phyloP scores from a whole-genome alignment of 768 basidiomycete species.

The Auricularia heimuer region DNA sequence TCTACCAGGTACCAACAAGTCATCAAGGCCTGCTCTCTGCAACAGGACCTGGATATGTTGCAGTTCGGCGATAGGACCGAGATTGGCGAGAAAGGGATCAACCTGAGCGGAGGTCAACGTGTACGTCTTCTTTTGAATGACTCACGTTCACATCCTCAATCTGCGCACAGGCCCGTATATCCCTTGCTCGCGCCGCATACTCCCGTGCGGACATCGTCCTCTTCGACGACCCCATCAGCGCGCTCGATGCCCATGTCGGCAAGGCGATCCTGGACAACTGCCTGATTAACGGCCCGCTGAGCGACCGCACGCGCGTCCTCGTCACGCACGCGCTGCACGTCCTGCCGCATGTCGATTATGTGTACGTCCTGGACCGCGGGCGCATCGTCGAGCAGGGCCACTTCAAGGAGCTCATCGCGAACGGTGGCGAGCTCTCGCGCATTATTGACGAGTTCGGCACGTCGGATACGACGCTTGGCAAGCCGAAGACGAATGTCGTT shows the following conservation, averaged over 20 bases:
- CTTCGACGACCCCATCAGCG: conserved; percentile 73
- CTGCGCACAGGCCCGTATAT: conserved; percentile 51
- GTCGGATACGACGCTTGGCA: conserved; percentile 18
- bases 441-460: conserved; percentile 50
- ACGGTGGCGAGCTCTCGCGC: conserved; percentile 34
- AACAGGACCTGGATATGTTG: conserved; percentile 61
- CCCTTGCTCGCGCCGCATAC: conserved; percentile 69
- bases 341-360: conserved; percentile 50
- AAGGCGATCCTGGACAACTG: conserved; percentile 57
- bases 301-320: conserved; percentile 46
- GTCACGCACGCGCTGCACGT: conserved; percentile 54
- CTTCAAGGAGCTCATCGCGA: conserved; percentile 33
- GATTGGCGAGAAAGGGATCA: conserved; percentile 73
- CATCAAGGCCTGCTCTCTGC: conserved; percentile 55
- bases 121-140: conserved; percentile 7
- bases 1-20: conserved; percentile 42
- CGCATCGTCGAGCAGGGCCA: conserved; percentile 48
- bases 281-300: conserved; percentile 42
- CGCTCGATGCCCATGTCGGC: conserved; percentile 70
- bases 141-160: background rate
- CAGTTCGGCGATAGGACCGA: conserved; percentile 61
- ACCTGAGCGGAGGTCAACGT: conserved; percentile 34
- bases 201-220: conserved; percentile 63
- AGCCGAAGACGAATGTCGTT: conserved; percentile 14
- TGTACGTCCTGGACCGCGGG: conserved; percentile 54